These are phyloP conservation scores for Termitomyces sp. DNA, from an alignment of 768 basidiomycete genomes.

Conservation along the genomic window DNA sequence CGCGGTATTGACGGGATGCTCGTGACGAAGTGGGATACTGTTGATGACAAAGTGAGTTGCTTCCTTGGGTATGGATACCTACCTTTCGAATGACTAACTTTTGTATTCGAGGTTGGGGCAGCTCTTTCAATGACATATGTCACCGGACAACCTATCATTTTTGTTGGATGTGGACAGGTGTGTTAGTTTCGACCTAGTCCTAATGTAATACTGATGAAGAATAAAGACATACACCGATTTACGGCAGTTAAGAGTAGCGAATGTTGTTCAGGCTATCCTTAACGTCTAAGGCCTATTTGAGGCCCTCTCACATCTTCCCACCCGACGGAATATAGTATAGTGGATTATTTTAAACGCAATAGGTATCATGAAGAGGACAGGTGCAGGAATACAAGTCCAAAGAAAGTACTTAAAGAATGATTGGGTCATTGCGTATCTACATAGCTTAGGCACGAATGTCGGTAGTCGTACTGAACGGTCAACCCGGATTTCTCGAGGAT, in stretches of 20 bases:
- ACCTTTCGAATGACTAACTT: neutral
- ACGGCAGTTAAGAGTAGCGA: constrained; percentile 82
- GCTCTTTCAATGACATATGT: constrained; percentile 99
- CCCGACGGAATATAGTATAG: neutral
- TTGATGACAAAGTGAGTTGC: constrained; percentile 81
- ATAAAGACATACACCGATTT: constrained; percentile 93
- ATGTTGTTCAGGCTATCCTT: constrained; percentile 92
- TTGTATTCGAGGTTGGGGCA: constrained; percentile 76
- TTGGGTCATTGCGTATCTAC: too few species aligned
- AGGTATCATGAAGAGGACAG: neutral
- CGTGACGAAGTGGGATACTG: constrained; percentile 99
- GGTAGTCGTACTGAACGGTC: neutral
- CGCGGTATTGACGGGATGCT: constrained; percentile 98
- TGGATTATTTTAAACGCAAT: neutral
- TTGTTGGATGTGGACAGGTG: constrained; percentile 97
- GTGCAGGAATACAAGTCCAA: too few species aligned
- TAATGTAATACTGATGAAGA: neutral
- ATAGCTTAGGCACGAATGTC: too few species aligned
- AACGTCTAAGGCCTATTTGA: constrained; percentile 45
- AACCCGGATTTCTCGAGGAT: too few species aligned
- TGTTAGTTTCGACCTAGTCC: neutral
- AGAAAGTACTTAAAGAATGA: too few species aligned
- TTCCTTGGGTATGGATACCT: neutral
- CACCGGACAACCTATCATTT: constrained; percentile 96
- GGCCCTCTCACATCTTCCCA: neutral